phyloP scores from a whole-genome alignment of 169 alveolate species.

The Besnoitia besnoiti region DNA sequence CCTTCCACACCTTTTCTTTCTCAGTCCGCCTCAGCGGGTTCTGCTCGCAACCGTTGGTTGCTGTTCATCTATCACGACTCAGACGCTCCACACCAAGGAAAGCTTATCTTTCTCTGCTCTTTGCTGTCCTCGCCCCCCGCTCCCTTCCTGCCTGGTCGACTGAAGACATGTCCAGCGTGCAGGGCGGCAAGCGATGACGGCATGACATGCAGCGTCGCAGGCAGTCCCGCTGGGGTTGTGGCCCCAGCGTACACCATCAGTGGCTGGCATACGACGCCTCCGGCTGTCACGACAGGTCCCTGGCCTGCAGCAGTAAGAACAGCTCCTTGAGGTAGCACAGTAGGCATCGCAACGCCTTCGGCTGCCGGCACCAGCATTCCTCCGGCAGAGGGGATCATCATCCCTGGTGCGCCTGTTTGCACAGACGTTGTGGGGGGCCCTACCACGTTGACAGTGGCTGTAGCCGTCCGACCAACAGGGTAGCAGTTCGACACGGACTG shows the following conservation, averaged over 20 bases:
- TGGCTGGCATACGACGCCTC: neutral
- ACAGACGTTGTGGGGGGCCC: neutral
- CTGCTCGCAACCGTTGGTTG: no score
- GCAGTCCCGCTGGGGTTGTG: neutral
- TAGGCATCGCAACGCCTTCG: neutral
- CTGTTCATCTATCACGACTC: no score
- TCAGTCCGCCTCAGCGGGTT: no score
- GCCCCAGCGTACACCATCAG: neutral
- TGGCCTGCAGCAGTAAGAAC: neutral
- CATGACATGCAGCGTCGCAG: neutral
- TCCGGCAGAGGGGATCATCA: neutral
- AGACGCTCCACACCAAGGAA: neutral
- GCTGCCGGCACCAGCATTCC: neutral
- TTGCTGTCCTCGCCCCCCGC: neutral
- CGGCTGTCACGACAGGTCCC: neutral
- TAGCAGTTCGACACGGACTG: neutral
- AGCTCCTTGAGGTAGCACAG: neutral
- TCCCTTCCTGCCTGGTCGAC: neutral
- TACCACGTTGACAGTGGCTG: neutral
- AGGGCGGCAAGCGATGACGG: slow-evolving; percentile 4
- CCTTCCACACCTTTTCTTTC: no score
- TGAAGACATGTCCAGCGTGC: slow-evolving; percentile 7
- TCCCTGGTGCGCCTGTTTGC: neutral
- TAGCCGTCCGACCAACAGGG: neutral
- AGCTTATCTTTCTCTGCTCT: neutral